These are phyloP conservation scores for Chalciporus chontae DNA, from an alignment of 768 basidiomycete genomes.

Conservation along the genomic window DNA sequence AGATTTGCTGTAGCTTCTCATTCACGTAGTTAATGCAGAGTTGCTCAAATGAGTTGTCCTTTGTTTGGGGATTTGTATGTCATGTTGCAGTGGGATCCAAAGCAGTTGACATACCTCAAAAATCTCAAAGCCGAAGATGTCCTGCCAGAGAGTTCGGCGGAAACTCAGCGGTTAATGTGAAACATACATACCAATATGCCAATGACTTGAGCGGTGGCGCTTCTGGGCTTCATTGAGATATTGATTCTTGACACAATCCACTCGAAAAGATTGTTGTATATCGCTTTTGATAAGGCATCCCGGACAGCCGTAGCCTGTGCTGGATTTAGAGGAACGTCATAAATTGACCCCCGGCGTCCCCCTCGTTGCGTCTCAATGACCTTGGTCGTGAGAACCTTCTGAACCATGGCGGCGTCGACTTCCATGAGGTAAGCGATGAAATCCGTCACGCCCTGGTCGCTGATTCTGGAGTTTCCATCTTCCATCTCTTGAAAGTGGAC, in stretches of 20 bases:
- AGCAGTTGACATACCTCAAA: conserved; percentile 62
- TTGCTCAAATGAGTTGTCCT: conserved; percentile 97
- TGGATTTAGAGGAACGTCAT: conserved; percentile 93
- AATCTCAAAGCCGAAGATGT: conserved; percentile 99
- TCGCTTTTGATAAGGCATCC: conserved; percentile 91
- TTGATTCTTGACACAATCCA: conserved; percentile 99
- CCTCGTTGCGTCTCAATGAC: conserved; percentile 92
- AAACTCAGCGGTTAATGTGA: background rate
- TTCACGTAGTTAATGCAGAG: conserved; percentile 99
- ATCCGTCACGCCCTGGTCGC: conserved; percentile 87
- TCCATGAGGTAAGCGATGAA: conserved; percentile 96
- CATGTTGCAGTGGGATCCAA: conserved; percentile 1
- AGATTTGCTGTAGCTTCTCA: conserved; percentile 99
- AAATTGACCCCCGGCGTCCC: conserved; percentile 91
- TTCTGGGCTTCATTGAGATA: conserved; percentile 89
- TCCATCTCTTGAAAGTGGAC: conserved; percentile 86
- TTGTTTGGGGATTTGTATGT: conserved; percentile 22
- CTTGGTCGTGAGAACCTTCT: conserved; percentile 81
- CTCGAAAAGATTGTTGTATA: conserved; percentile 98
- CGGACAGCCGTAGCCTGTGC: conserved; percentile 86
- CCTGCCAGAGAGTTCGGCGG: conserved; percentile 40
- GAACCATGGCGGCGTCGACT: conserved; percentile 69
- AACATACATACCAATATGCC: conserved; percentile 73
- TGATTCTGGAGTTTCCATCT: conserved; percentile 79
- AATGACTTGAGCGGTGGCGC: conserved; percentile 72